phyloP scores from a whole-genome alignment of 2,329 filamentous ascomycete species.

The Colletotrichum viniferum region DNA sequence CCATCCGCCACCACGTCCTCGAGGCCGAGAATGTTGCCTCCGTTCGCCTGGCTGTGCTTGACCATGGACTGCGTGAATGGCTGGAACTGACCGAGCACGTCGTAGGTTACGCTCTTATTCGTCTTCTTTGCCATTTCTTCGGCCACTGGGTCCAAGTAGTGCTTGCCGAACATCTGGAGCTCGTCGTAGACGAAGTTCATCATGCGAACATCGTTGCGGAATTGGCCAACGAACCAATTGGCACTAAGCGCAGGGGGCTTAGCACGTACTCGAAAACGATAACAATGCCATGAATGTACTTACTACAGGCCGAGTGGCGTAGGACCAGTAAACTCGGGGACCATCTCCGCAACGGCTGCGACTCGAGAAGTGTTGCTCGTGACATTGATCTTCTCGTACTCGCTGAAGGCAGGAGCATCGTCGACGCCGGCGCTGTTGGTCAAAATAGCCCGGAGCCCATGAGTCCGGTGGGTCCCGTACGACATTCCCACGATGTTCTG shows the following conservation, averaged over 20 bases:
- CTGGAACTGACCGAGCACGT: conserved; percentile 26
- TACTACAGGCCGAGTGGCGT: conserved; percentile 32
- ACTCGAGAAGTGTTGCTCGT: conserved; percentile 25
- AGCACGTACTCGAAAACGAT: background rate
- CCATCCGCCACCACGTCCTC: conserved; percentile 38
- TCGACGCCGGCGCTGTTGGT: conserved; percentile 30
- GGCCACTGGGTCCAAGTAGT: conserved; percentile 26
- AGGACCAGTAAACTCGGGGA: conserved; percentile 34
- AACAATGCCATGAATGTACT: background rate
- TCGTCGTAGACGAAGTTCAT: conserved; percentile 35
- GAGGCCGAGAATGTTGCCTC: conserved; percentile 37
- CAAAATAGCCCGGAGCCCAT: conserved; percentile 25
- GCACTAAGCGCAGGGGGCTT: background rate
- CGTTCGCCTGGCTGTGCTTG: conserved; percentile 22
- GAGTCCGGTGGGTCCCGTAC: conserved; percentile 21
- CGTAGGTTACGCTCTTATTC: background rate
- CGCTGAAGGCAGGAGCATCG: conserved; percentile 27
- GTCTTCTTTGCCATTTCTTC: conserved; percentile 27
- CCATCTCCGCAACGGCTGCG: conserved; percentile 29
- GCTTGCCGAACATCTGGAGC: conserved; percentile 29
- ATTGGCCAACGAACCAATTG: conserved; percentile 37
- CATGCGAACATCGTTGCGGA: conserved; percentile 29
- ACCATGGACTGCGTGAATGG: conserved; percentile 35
- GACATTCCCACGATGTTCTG: conserved; percentile 31
- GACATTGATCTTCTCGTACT: conserved; percentile 24